These are phyloP conservation scores for Thalassiosira livingstoniorum DNA, from an alignment of 352 stramenopile species.

Conservation along the genomic window DNA sequence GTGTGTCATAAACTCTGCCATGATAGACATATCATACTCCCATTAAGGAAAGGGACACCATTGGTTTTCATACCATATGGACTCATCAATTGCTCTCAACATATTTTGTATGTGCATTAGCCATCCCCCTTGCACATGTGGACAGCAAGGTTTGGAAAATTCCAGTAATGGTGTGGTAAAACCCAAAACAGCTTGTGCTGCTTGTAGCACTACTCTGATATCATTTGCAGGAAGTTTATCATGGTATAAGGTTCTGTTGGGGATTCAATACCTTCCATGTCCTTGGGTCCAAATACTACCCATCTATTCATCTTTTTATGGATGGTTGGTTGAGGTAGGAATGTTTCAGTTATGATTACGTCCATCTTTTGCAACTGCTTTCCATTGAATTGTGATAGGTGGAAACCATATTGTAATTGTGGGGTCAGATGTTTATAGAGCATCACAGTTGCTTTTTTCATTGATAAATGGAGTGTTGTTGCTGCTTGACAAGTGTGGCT, in stretches of 20 bases:
- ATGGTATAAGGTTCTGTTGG: neutral
- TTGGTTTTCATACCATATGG: neutral
- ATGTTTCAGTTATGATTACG: neutral
- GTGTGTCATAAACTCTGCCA: neutral
- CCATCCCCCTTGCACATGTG: neutral
- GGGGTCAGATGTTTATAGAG: neutral
- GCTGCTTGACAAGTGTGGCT: neutral
- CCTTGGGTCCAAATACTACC: neutral
- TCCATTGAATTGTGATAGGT: neutral
- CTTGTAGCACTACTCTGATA: neutral
- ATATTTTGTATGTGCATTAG: neutral
- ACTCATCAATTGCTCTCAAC: neutral
- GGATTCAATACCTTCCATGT: neutral
- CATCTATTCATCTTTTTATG: neutral
- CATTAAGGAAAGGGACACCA: neutral
- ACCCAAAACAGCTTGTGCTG: neutral
- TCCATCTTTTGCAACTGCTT: neutral
- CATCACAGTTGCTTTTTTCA: neutral
- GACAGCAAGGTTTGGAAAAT: neutral
- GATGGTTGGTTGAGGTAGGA: neutral
- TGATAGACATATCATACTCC: neutral
- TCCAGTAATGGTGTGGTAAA: neutral
- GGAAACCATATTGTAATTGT: slow-evolving; percentile 5
- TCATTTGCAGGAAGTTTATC: neutral
- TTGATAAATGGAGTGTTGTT: neutral